These are phyloP conservation scores for Colletotrichum siamense DNA, from an alignment of 2,329 filamentous ascomycete species.

Conservation along the genomic window DNA sequence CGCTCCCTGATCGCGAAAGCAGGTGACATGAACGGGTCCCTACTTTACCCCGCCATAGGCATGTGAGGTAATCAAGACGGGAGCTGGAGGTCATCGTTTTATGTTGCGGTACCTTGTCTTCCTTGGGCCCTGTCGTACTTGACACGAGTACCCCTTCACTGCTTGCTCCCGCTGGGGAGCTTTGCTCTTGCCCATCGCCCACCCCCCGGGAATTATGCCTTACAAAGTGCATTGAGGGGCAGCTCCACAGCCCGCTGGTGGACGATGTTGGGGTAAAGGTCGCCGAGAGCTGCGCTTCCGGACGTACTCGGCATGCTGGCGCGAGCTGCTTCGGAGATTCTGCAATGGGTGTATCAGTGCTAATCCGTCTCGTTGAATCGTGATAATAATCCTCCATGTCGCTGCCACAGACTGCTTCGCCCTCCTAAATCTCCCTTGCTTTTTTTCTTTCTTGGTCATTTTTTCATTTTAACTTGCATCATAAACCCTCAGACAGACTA, in stretches of 20 bases:
- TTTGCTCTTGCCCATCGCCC: not conserved
- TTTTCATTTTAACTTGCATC: not conserved
- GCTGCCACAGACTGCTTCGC: not conserved
- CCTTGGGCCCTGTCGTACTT: not conserved
- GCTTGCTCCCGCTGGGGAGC: not conserved
- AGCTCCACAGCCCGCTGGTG: not conserved
- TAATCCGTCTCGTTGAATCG: not conserved
- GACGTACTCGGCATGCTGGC: not conserved
- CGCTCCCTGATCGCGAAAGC: conserved; percentile 18
- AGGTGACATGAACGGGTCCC: conserved; percentile 8
- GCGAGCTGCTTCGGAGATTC: conserved; percentile 23
- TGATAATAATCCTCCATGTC: not conserved
- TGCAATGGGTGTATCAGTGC: not conserved
- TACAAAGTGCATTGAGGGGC: not conserved
- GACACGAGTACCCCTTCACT: not conserved
- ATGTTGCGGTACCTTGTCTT: not conserved
- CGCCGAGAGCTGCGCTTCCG: conserved; percentile 15
- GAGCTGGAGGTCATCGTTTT: not conserved
- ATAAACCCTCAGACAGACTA: not conserved
- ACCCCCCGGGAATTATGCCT: not conserved
- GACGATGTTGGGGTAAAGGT: not conserved
- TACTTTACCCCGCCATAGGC: not conserved
- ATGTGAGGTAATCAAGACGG: not conserved
- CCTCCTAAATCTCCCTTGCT: not conserved
- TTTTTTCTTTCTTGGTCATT: not conserved